Percentiles rank a stretch among this genome's conserved stretches.
phyloP scores from a whole-genome alignment of 2,329 filamentous ascomycete genomes.

The Scedosporium dehoogii region DNA sequence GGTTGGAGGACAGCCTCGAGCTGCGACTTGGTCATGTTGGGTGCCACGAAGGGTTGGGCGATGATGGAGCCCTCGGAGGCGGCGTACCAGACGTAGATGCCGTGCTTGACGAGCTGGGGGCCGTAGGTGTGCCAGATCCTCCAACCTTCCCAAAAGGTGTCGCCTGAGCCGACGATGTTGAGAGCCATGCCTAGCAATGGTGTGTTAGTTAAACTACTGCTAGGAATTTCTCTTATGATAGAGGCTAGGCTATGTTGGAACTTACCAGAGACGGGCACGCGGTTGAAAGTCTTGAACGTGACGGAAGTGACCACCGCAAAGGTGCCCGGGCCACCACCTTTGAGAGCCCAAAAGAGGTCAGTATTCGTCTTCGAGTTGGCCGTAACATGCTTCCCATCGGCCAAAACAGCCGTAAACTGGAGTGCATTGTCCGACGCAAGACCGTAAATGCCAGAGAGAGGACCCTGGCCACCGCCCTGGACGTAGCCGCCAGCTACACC shows the following conservation, averaged over 20 bases:
- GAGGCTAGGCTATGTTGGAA: too few species aligned
- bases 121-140: constrained; percentile 33
- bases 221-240: background rate
- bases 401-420: constrained; percentile 44
- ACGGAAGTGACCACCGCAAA: constrained; percentile 48
- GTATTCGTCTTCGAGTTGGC: constrained; percentile 36
- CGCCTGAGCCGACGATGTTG: constrained; percentile 18
- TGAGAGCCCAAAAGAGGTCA: constrained; percentile 55
- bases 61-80: constrained; percentile 36
- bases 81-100: constrained; percentile 36
- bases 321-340: constrained; percentile 48
- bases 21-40: constrained; percentile 30
- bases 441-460: constrained; percentile 42
- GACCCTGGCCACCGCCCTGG: constrained; percentile 50
- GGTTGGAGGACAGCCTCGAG: constrained; percentile 34
- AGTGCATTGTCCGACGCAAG: constrained; percentile 48
- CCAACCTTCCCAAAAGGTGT: constrained; percentile 37
- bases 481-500: constrained; percentile 50
- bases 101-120: constrained; percentile 27
- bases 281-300: constrained; percentile 39
- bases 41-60: constrained; percentile 36
- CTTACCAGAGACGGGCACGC: constrained; percentile 27
- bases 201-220: background rate
- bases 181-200: constrained; percentile 9
- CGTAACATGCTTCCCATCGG: constrained; percentile 32